Conservation (phyloP, 306 rosid species). For the Rosa lucieae region DNA sequence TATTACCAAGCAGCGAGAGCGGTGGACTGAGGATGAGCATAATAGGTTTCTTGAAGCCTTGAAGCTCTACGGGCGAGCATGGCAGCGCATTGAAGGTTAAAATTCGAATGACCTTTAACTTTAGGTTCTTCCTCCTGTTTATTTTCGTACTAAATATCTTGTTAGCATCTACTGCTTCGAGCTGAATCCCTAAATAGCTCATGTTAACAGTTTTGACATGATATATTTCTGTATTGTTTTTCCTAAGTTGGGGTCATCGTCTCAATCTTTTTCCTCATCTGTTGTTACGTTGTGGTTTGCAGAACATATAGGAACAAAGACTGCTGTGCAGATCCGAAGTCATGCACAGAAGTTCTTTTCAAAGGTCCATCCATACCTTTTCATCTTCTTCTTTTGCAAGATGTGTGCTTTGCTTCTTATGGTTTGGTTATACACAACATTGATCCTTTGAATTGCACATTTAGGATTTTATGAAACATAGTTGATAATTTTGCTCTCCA, state of each 20-base stretch:
- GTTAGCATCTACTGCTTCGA: neutral
- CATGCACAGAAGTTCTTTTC: conserved; percentile 99
- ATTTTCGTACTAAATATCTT: conserved; percentile 17
- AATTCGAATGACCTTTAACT: conserved; percentile 5
- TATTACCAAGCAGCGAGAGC: conserved; percentile 95
- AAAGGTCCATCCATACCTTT: conserved; percentile 76
- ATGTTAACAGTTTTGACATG: conserved; percentile 19
- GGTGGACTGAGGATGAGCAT: conserved; percentile 99
- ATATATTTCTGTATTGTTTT: neutral
- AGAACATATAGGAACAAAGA: conserved; percentile 99
- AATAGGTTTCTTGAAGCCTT: conserved; percentile 87
- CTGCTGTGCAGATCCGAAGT: conserved; percentile 99
- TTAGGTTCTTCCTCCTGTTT: conserved; percentile 9
- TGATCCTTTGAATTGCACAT: conserved; percentile 19
- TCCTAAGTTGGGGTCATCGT: conserved; percentile 24
- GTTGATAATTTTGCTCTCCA: conserved; percentile 18
- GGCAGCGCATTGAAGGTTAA: conserved; percentile 98
- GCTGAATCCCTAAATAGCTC: conserved; percentile 17
- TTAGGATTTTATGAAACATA: conserved; percentile 16
- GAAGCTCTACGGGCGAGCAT: conserved; percentile 95
- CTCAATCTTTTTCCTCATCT: conserved; percentile 18
- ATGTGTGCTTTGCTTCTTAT: conserved; percentile 11
- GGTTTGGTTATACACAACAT: conserved; percentile 20
- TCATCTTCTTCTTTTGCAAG: conserved; percentile 29
- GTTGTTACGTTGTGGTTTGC: conserved; percentile 41